These are phyloP conservation scores for Oryza meridionalis DNA, from an alignment of 176 grass and related monocot genomes.

Conservation along the genomic window DNA sequence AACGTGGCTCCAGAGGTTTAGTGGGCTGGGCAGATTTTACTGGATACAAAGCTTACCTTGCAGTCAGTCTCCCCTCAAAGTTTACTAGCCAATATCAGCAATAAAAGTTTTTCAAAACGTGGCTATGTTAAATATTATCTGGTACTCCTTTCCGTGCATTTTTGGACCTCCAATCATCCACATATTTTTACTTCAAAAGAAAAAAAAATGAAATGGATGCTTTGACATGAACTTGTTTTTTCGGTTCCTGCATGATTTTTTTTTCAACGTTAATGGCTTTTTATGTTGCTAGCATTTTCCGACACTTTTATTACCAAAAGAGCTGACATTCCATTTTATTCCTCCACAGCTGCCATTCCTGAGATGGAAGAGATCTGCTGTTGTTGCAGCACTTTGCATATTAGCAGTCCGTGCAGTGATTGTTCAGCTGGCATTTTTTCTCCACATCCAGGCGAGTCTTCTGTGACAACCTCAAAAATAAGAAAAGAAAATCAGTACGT, in stretches of 20 bases:
- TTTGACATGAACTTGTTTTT: neutral
- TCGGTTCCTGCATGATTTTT: neutral
- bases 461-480: neutral
- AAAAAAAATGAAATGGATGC: neutral
- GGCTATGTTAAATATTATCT: neutral
- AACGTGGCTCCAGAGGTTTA: neutral
- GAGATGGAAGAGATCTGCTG: constrained; percentile 95
- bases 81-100: neutral
- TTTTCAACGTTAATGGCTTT: neutral
- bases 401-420: constrained; percentile 89
- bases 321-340: constrained; percentile 26
- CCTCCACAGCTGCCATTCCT: constrained; percentile 74
- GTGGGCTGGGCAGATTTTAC: neutral
- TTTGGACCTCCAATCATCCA: neutral
- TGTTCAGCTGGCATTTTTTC: constrained; percentile 97
- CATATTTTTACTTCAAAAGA: neutral
- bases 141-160: neutral
- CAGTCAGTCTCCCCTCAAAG: neutral
- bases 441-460: constrained; percentile 83
- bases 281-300: neutral
- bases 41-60: neutral
- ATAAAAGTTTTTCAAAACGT: neutral
- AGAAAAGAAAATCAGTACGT: neutral
- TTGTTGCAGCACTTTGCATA: constrained; percentile 91
- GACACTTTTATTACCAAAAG: constrained; percentile 2